Base-by-base conservation (phyloP, 257 asterid species). In the Orobanche coerulescens region DNA sequence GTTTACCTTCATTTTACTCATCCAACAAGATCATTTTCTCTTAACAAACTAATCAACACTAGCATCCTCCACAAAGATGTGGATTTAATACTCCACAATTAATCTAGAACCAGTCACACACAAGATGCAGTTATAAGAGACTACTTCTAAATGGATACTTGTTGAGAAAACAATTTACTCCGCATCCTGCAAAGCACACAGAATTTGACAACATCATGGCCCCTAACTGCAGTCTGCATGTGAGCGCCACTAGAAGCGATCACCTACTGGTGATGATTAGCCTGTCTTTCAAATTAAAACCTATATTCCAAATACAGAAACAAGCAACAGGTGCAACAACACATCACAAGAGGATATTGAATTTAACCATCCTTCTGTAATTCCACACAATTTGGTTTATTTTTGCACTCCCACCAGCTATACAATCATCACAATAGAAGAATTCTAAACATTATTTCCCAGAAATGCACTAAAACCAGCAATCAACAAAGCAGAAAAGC, bases 401-500 rank as follows among this genome's bases (percentile, higher is more conserved):
- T 11, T 14, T 57, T 9, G 19, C n/a, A 30, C 36, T 8, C n/a
- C 30, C 28, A 19, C 14, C 22, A n/a, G 49, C 14, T 46, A 6
- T 47, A 47, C 28, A 20, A 47, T 36, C 53, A 54, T 51, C 62
- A 58, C 48, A 52, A 46, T 26, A 33, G 66, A 47, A 26, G 50
- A 43, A 53, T n/a, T 18, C 30, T 30, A 58, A 58, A 30, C 33
- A 65, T 20, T 14, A 54, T 54, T 46, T 20, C 28, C n/a, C n/a
- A 7, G 30, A 15, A 31, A 49, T 1, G 12, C 23, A 62, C 34
- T 43, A 6, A 13, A 50, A 18, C 26, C 15, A 14, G 24, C 34
- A 39, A 36, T 49, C 31, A 24, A 40, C n/a, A 19, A 30, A n/a
- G 49, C 25, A 34, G 34, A 49, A 33, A 49, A 60, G 26, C 54